These are phyloP conservation scores for Saccharum officinarum DNA, from an alignment of 176 grass and related monocot species.

Conservation along the genomic window DNA sequence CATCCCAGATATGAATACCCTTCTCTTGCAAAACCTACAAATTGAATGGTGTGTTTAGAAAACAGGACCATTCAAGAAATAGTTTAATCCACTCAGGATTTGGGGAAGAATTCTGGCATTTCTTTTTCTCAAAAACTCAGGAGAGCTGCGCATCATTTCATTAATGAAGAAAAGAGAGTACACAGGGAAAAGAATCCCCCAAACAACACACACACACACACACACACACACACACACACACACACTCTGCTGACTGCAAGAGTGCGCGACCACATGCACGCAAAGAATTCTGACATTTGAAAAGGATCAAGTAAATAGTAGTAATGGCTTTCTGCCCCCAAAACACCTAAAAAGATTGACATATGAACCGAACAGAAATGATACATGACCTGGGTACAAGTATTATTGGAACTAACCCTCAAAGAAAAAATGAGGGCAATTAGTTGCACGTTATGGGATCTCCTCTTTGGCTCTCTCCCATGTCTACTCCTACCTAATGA, in stretches of 20 bases:
- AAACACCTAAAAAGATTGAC: background rate
- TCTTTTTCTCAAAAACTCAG: background rate
- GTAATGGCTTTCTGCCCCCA: background rate
- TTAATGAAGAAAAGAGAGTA: background rate
- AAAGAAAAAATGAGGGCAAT: background rate
- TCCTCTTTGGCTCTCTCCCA: too few species aligned
- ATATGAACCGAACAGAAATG: constrained; percentile 1
- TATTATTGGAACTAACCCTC: background rate
- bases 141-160: background rate
- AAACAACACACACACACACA: background rate
- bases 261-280: too few species aligned
- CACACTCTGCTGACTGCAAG: too few species aligned
- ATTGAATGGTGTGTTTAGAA: background rate
- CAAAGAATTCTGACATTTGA: background rate
- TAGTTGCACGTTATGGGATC: too few species aligned
- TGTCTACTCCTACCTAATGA: too few species aligned
- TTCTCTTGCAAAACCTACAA: constrained; percentile 79
- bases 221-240: too few species aligned
- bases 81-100: background rate
- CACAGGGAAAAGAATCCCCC: background rate
- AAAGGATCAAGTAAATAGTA: background rate
- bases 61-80: background rate
- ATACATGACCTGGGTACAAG: background rate
- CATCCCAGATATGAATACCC: constrained; percentile 89
- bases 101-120: background rate